Evolutionary conservation across 2,329 filamentous ascomycete genomes (phyloP).

Genomic region (Corynespora cassiicola): DNA sequence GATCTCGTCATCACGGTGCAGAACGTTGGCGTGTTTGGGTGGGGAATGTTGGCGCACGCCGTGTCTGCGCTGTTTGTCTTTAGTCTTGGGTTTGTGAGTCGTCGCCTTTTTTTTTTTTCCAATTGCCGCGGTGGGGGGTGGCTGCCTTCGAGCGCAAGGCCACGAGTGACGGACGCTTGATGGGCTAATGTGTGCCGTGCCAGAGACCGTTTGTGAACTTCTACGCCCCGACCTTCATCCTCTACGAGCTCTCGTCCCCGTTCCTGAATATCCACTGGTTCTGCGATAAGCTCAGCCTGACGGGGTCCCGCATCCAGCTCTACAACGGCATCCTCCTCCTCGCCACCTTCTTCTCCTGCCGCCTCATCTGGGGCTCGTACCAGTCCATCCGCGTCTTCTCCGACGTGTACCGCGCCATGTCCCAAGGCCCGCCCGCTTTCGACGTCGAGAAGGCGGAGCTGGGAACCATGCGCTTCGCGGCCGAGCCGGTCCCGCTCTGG

Average conservation of each 20-base stretch:
- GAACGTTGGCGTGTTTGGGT: constrained; percentile 74
- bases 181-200: constrained; percentile 13
- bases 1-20: constrained; percentile 74
- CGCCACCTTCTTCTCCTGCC: constrained; percentile 76
- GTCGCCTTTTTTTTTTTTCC: constrained; percentile 1
- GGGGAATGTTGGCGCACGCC: constrained; percentile 80
- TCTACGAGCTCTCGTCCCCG: constrained; percentile 85
- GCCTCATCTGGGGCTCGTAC: constrained; percentile 79
- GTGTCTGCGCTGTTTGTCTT: constrained; percentile 77
- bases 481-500: constrained; percentile 67
- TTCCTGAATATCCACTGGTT: constrained; percentile 94
- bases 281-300: constrained; percentile 84
- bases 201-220: constrained; percentile 85
- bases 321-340: constrained; percentile 79
- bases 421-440: no score
- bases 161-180: not conserved
- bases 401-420: constrained; percentile 65
- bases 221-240: constrained; percentile 80
- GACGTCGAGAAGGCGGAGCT: constrained; percentile 32
- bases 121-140: no score
- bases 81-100: constrained; percentile 77
- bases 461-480: constrained; percentile 56
- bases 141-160: no score
- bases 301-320: constrained; percentile 74
- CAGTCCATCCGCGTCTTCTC: constrained; percentile 69